A percentile compares a stretch with the other conserved stretches of the same genome.
Conservation (phyloP, 2,329 filamentous ascomycete genomes). For the Ceratocystis alfenasii region DNA sequence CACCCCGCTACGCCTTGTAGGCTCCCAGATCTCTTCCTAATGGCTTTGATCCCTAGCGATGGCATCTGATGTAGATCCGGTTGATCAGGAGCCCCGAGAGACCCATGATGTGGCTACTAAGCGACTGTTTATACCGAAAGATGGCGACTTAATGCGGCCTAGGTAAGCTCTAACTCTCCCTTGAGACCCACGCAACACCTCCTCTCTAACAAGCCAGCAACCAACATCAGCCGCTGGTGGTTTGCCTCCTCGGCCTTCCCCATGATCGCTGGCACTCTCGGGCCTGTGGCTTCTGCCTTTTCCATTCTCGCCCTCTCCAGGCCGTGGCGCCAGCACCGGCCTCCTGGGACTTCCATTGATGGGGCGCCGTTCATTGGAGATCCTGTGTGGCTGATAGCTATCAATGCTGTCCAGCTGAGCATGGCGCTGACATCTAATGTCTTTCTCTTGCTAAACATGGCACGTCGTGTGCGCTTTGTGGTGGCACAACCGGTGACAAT, state of each 20-base stretch:
- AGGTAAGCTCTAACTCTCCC: neutral
- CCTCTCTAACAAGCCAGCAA: neutral
- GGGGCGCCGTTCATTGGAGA: conserved; percentile 44
- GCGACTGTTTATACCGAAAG: neutral
- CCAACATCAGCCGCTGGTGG: conserved; percentile 45
- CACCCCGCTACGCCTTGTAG: neutral
- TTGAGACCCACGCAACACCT: too few relatives aligned
- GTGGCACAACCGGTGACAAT: conserved; percentile 77
- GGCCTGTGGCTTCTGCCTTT: conserved; percentile 76
- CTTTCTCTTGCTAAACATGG: conserved; percentile 79
- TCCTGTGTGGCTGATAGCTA: conserved; percentile 58
- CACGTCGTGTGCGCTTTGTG: conserved; percentile 63
- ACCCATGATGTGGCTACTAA: neutral
- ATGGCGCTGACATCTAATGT: conserved; percentile 69
- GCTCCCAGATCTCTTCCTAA: neutral
- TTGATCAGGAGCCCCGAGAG: neutral
- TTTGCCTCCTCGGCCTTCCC: conserved; percentile 55
- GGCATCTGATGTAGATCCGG: conserved; percentile 1
- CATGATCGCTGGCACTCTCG: conserved; percentile 71
- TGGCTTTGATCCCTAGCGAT: neutral
- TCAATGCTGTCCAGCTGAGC: conserved; percentile 67
- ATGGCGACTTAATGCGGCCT: neutral
- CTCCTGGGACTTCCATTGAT: conserved; percentile 36
- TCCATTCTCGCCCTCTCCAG: conserved; percentile 77
- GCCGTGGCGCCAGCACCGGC: conserved; percentile 56